Base-by-base conservation (phyloP, 2,329 filamentous ascomycete genomes). In the Grosmannia clavigera region DNA sequence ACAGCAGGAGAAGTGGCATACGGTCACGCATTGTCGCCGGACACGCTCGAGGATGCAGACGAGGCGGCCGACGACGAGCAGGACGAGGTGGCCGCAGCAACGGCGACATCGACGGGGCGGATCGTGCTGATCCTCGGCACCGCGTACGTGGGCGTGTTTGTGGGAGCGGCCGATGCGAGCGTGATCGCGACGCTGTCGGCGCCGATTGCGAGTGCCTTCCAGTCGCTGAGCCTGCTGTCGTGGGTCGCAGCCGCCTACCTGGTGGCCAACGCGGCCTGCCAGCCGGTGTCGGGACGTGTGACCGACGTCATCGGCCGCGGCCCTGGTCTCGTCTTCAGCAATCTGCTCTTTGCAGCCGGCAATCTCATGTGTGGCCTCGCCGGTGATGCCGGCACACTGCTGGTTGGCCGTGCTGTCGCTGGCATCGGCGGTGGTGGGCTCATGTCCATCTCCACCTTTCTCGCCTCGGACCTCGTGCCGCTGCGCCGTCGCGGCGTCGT, bases 191-290 rank as follows among this genome's bases (percentile, higher is more conserved):
- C 91, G 0, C 80, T 96, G 1, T 86, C 88, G 0, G 88, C 83
- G 0, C 89, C 91, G 9, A 95, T 96, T 64, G 88, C 88, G 29
- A 88, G 84, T 69, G 86, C 87, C 52, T 95, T 96, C 73, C 78
- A 85, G 61, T 95, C 89, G 1, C 81, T 95, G 33, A 87, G 85
- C 25, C 78, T 94, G 4, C 79, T 95, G 53, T 92, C 90, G 0
- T 96, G 91, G 91, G 83, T 96, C 9, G 91, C 90, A 0, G 88
- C 89, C 0, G 86, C 89, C 25, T 96, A 95, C 70, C 80, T 95
- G 33, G 91, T 96, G 67, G 87, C 90, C 65, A 95, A 92, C 70
- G 88, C 91, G 2, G 90, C 90, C 0, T 89, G 84, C 67, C 91
- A 95, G 70, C 91, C 91, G 14, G 79, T 96, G 25, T 90, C 87